Conservation (phyloP, 495 filamentous ascomycete species). For the Chaetomium fimeti region DNA sequence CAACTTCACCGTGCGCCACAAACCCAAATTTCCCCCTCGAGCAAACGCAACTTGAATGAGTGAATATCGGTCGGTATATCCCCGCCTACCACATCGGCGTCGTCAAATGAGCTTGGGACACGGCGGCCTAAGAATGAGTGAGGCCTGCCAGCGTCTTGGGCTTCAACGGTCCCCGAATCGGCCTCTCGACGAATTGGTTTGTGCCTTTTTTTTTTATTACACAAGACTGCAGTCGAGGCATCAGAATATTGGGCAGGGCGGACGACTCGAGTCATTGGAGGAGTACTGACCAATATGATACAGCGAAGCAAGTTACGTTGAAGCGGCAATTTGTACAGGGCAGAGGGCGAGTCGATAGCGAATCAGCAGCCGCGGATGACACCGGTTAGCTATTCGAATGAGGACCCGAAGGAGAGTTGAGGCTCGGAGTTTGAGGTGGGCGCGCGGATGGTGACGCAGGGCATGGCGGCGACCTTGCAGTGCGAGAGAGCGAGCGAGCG, state of each 20-base stretch:
- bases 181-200: conserved; percentile 12
- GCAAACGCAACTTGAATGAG: conserved; percentile 32
- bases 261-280: conserved; percentile 36
- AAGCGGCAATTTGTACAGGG: conserved; percentile 38
- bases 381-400: conserved; percentile 24
- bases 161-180: conserved; percentile 11
- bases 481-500: neutral
- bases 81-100: conserved; percentile 27
- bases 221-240: conserved; percentile 35
- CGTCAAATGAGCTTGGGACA: neutral
- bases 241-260: conserved; percentile 31
- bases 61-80: conserved; percentile 27
- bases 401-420: conserved; percentile 27
- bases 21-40: neutral
- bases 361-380: conserved; percentile 30
- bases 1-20: conserved; percentile 4
- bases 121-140: neutral
- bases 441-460: conserved; percentile 24
- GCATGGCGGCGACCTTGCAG: conserved; percentile 34
- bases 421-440: conserved; percentile 33
- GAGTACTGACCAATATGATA: conserved; percentile 55
- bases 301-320: conserved; percentile 32
- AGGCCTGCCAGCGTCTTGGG: conserved; percentile 5
- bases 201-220: conserved; percentile 34
- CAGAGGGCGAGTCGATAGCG: conserved; percentile 10